Conservation (phyloP, 257 asterid genomes). For the Petunia axillaris region DNA sequence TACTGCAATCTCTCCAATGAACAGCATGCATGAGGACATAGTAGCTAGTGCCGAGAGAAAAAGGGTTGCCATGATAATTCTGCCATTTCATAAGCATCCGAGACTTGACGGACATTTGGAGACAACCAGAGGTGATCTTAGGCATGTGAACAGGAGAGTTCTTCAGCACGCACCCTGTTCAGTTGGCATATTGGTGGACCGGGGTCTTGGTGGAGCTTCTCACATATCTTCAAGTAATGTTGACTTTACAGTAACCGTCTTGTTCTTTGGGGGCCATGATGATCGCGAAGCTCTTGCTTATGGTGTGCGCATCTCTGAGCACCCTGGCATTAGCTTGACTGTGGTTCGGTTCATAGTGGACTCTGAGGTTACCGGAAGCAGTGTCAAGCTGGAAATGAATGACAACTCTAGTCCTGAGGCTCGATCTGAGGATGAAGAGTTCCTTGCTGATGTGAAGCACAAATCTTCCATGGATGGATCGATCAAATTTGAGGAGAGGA, state of each 20-base stretch:
- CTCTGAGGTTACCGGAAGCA: slow-evolving; percentile 26
- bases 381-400: slow-evolving; percentile 30
- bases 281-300: slow-evolving; percentile 63
- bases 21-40: slow-evolving; percentile 61
- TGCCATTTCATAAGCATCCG: slow-evolving; percentile 59
- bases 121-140: slow-evolving; percentile 50
- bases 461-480: slow-evolving; percentile 34
- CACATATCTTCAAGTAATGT: slow-evolving; percentile 59
- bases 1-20: slow-evolving; percentile 54
- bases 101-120: slow-evolving; percentile 54
- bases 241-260: slow-evolving; percentile 39
- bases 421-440: slow-evolving; percentile 34
- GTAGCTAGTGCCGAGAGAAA: slow-evolving; percentile 46
- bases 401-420: slow-evolving; percentile 12
- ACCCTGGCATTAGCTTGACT: slow-evolving; percentile 53
- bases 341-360: slow-evolving; percentile 42
- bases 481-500: slow-evolving; percentile 39
- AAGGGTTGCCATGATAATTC: slow-evolving; percentile 46
- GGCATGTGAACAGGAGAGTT: slow-evolving; percentile 47
- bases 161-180: slow-evolving; percentile 54
- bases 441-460: slow-evolving; percentile 36
- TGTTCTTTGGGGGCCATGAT: slow-evolving; percentile 60
- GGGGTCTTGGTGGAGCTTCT: slow-evolving; percentile 60
- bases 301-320: slow-evolving; percentile 59
- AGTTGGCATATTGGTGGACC: slow-evolving; percentile 58